phyloP scores from a whole-genome alignment of 108 stramenopile species.

The Mediolabrus comicus region DNA sequence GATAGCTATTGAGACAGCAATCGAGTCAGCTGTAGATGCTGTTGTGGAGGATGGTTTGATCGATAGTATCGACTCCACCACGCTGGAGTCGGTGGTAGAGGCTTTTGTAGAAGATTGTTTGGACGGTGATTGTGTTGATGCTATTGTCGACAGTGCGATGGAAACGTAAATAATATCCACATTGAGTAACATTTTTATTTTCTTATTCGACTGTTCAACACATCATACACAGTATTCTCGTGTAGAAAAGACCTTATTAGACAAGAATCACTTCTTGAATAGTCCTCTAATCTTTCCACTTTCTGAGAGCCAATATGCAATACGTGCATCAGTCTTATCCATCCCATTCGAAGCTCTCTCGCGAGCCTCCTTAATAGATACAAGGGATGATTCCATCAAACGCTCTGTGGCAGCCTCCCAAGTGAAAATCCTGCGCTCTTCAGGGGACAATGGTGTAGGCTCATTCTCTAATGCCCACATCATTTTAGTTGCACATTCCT shows the following conservation, averaged over 20 bases:
- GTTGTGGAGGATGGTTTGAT: slow-evolving; percentile 10
- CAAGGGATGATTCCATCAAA: slow-evolving; percentile 56
- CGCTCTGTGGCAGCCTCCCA: slow-evolving; percentile 97
- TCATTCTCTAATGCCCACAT: slow-evolving; percentile 65
- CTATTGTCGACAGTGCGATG: background rate
- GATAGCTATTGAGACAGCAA: background rate
- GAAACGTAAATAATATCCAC: background rate
- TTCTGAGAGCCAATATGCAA: slow-evolving; percentile 58
- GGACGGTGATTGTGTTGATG: background rate
- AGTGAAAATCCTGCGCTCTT: slow-evolving; percentile 61
- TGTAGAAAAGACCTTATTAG: slow-evolving; percentile 8
- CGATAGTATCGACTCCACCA: background rate
- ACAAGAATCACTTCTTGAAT: slow-evolving; percentile 32
- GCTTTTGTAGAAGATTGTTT: background rate
- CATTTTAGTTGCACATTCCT: slow-evolving; percentile 74
- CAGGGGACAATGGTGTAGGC: slow-evolving; percentile 77
- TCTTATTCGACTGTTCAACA: background rate
- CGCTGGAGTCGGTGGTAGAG: slow-evolving; percentile 2
- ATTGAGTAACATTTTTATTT: background rate
- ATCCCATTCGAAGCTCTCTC: slow-evolving; percentile 48
- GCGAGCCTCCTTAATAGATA: slow-evolving; percentile 58
- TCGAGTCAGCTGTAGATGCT: slow-evolving; percentile 7
- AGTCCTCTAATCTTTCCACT: slow-evolving; percentile 51
- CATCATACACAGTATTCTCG: background rate
- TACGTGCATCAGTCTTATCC: slow-evolving; percentile 55